Evolutionary conservation across 2,329 filamentous ascomycete species (phyloP).

Genomic region (Didymella exigua): DNA sequence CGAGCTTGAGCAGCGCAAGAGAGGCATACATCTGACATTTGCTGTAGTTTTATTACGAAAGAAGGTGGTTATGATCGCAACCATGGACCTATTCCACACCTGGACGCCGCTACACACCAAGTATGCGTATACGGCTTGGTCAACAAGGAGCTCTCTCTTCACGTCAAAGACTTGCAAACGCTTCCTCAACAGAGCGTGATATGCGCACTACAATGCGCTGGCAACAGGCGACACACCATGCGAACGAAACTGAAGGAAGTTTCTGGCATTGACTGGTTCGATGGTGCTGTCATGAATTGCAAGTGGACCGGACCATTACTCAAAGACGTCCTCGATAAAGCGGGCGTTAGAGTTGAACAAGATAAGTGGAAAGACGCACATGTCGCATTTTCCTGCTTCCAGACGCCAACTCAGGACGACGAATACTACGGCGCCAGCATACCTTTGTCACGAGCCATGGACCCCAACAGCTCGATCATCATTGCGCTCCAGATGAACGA

Average conservation of each 20-base stretch:
- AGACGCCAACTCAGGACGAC: constrained; percentile 61
- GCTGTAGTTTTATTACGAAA: constrained; percentile 55
- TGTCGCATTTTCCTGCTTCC: constrained; percentile 62
- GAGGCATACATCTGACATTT: background rate
- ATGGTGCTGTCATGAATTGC: constrained; percentile 66
- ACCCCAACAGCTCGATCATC: constrained; percentile 27
- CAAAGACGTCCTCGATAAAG: constrained; percentile 57
- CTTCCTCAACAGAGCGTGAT: constrained; percentile 61
- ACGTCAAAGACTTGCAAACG: constrained; percentile 54
- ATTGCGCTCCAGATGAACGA: constrained; percentile 56
- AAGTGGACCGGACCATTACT: constrained; percentile 60
- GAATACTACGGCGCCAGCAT: constrained; percentile 65
- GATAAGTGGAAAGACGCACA: constrained; percentile 48
- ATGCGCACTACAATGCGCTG: constrained; percentile 65
- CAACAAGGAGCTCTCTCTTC: constrained; percentile 51
- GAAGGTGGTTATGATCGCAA: constrained; percentile 62
- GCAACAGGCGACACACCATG: constrained; percentile 66
- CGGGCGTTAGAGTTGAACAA: constrained; percentile 49
- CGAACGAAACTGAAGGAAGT: constrained; percentile 65
- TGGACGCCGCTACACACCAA: constrained; percentile 49
- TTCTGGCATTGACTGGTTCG: constrained; percentile 64
- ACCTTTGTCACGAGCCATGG: constrained; percentile 40
- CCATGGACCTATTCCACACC: constrained; percentile 59
- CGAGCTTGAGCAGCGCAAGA: background rate
- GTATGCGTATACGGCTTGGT: constrained; percentile 60